Evolutionary conservation across 73 alveolate species (phyloP).

Genomic region (Paramecium biaurelia): DNA sequence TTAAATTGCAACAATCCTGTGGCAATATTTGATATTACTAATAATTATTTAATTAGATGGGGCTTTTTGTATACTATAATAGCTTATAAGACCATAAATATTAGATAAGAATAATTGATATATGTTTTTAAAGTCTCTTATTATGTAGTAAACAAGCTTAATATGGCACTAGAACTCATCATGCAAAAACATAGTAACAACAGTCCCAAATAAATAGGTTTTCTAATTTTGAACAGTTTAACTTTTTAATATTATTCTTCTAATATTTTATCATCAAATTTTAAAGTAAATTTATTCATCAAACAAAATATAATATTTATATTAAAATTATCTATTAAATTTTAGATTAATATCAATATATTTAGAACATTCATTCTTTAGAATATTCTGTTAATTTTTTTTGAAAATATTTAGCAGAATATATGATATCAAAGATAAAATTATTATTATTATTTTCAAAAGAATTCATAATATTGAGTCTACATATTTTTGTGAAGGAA

Average conservation of each 20-base stretch:
- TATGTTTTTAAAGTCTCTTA: not conserved
- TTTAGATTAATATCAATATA: not conserved
- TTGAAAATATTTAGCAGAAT: too few relatives aligned
- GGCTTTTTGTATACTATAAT: not conserved
- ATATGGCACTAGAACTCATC: not conserved
- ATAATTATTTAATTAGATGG: not conserved
- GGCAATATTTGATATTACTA: not conserved
- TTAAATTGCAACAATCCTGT: not conserved
- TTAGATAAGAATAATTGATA: not conserved
- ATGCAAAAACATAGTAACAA: not conserved
- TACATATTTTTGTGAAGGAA: not conserved
- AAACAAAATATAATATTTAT: not conserved
- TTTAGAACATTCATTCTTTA: not conserved
- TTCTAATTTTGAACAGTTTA: not conserved
- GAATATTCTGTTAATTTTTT: too few relatives aligned
- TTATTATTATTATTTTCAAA: not conserved
- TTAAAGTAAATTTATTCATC: not conserved
- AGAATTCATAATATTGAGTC: conserved; percentile 21
- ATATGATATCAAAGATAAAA: not conserved
- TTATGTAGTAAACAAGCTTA: not conserved
- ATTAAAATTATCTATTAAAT: not conserved
- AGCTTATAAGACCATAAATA: not conserved
- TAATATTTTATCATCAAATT: not conserved
- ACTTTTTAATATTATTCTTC: not conserved
- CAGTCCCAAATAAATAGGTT: not conserved